Percentiles rank a stretch among this genome's conserved stretches.
These are phyloP conservation scores for Oxytropis ochrocephala DNA, from an alignment of 306 rosid genomes.

Conservation along the genomic window DNA sequence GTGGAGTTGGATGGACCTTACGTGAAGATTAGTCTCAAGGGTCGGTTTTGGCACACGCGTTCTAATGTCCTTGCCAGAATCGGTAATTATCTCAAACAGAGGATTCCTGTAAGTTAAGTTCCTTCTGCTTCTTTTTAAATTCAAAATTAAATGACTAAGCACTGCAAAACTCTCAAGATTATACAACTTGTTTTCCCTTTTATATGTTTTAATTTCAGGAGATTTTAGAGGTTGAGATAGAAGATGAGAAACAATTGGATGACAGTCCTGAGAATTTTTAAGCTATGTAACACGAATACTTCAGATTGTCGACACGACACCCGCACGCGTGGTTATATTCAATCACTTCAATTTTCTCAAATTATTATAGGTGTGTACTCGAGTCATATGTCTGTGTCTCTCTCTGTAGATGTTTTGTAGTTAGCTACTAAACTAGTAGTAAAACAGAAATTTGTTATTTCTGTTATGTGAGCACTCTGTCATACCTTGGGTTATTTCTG, in stretches of 20 bases:
- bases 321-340: too few relatives aligned
- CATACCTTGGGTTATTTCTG: too few relatives aligned
- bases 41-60: slow-evolving; percentile 93
- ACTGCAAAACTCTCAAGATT: background rate
- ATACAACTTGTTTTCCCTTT: background rate
- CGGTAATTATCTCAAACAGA: slow-evolving; percentile 72
- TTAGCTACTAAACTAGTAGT: too few relatives aligned
- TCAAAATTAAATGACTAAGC: background rate
- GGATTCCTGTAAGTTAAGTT: slow-evolving; percentile 70
- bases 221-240: slow-evolving; percentile 88
- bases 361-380: too few relatives aligned
- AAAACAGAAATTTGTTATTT: too few relatives aligned
- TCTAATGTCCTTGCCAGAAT: slow-evolving; percentile 65
- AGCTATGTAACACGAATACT: too few relatives aligned
- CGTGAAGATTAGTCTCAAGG: slow-evolving; percentile 78
- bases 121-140: background rate
- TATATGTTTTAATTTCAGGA: slow-evolving; percentile 40
- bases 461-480: too few relatives aligned
- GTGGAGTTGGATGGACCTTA: slow-evolving; percentile 85
- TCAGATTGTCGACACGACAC: too few relatives aligned
- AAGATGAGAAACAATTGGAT: slow-evolving; percentile 91
- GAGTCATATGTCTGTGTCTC: too few relatives aligned
- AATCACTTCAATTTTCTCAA: too few relatives aligned
- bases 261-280: slow-evolving; percentile 82
- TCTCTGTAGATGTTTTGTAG: too few relatives aligned